A percentile compares a stretch with the other conserved stretches of the same genome.
Conservation (phyloP, 495 filamentous ascomycete species). For the Daldinia childiae region DNA sequence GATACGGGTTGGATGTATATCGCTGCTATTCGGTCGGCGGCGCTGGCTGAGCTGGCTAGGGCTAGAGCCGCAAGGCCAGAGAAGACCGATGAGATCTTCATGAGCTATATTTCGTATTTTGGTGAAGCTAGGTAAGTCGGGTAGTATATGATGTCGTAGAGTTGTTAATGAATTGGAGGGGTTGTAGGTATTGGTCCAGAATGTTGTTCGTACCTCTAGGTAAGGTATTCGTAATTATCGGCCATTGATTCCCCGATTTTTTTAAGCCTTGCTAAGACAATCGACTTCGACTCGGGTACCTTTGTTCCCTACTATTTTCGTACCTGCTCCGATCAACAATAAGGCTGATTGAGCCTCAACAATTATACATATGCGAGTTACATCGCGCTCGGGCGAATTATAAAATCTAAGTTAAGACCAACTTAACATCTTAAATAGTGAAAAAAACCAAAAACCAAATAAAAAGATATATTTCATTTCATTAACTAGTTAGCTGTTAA, state of each 20-base stretch:
- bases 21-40: conserved; percentile 45
- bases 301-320: neutral
- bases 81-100: conserved; percentile 43
- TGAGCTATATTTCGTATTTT: conserved; percentile 11
- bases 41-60: conserved; percentile 39
- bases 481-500: conserved; percentile 5
- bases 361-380: conserved; percentile 2
- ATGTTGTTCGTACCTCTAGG: conserved; percentile 8
- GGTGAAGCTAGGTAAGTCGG: neutral
- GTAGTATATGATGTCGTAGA: neutral
- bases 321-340: neutral
- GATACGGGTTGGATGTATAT: conserved; percentile 59
- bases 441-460: no score
- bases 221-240: conserved; percentile 24
- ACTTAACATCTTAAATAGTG: neutral
- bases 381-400: neutral
- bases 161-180: neutral
- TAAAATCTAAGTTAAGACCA: neutral
- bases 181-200: conserved; percentile 17
- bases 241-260: conserved; percentile 30
- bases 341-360: conserved; percentile 32
- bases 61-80: conserved; percentile 48
- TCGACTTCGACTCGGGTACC: no score
- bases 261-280: neutral
- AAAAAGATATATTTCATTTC: neutral